Conservation (phyloP, 352 stramenopile species). For the Pythium graminicola region DNA sequence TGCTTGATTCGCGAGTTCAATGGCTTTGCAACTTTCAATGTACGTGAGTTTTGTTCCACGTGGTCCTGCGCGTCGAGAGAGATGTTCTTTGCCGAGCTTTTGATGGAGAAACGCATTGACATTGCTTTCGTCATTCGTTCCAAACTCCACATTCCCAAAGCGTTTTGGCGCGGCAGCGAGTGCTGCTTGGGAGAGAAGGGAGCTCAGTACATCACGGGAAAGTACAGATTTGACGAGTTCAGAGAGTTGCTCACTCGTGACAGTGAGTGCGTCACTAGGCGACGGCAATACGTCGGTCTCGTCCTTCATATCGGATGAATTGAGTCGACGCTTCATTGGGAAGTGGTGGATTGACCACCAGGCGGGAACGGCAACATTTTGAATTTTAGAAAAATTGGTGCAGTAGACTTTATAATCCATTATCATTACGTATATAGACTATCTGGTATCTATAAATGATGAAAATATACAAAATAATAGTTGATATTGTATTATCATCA, state of each 20-base stretch:
- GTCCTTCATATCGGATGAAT: background rate
- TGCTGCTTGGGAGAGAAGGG: conserved; percentile 17
- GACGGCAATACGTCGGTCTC: background rate
- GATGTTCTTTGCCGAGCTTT: conserved; percentile 73
- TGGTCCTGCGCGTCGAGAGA: conserved; percentile 57
- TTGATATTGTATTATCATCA: no score
- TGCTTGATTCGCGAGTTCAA: conserved; percentile 82
- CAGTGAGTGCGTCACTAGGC: background rate
- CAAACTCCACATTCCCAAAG: conserved; percentile 65
- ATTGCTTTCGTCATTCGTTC: conserved; percentile 34
- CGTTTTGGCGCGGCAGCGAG: conserved; percentile 18
- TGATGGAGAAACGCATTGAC: conserved; percentile 74
- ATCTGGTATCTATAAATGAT: no score
- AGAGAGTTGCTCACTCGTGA: conserved; percentile 21
- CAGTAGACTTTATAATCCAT: no score
- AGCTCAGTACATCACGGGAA: conserved; percentile 23
- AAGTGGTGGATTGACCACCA: background rate
- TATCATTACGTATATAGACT: no score
- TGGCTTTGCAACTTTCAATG: conserved; percentile 86
- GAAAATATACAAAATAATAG: no score
- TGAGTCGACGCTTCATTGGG: conserved; percentile 24
- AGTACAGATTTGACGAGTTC: conserved; percentile 18
- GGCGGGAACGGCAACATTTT: conserved; percentile 16
- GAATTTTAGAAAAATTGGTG: conserved; percentile 3
- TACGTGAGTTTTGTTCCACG: conserved; percentile 75